Evolutionary conservation across 148 eudicot species (phyloP), one percentile per base, ranked within the genome.

Genomic region (Chenopodium quinoa): DNA sequence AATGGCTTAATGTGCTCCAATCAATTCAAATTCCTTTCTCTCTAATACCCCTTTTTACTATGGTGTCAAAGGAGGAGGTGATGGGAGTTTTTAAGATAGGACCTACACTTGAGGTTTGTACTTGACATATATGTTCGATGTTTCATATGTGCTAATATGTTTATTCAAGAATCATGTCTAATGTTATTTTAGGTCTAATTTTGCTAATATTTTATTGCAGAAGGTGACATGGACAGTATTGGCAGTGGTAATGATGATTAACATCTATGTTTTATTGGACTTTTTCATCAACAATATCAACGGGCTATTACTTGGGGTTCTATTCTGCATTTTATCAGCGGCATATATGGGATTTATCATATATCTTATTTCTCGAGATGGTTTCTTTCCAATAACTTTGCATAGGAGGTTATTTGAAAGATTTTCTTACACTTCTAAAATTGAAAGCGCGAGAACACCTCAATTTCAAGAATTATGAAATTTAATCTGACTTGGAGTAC

Each of bases 1-100:
- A 93, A 62, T 93, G 97, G 94, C 84, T 95, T 3, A 95, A 95
- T 82, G 97, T 95, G 83, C 87, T 95, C 77, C 99, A 93, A 80
- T 93, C 99, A 4, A 88, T 95, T 80, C 99, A 95, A 84, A 93
- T 93, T 65, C 99, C 99, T 2, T 95, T 95, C 58, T 90, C 97
- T 0, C 88, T 95, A 67, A 93, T 95, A 71, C 99, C 99, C 4
- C 94, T 95, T 70, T 91, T 95, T 66, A 92, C 97, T 12, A 29
- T 93, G 86, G 97, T 90, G 80, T 82, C 93, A 5, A 93, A 92
- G 85, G 92, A 91, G 72, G 83, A 87, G 62, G 82, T 95, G 62
- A 95, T 95, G 98, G 97, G 97, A 13, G 85, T 77, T 14, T 95
- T 95, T 71, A 93, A 88, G 83, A 93, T 93, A 20, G 98, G 98